Evolutionary conservation across 2,329 filamentous ascomycete species (phyloP).

Genomic region (Xylariaceae sp.): DNA sequence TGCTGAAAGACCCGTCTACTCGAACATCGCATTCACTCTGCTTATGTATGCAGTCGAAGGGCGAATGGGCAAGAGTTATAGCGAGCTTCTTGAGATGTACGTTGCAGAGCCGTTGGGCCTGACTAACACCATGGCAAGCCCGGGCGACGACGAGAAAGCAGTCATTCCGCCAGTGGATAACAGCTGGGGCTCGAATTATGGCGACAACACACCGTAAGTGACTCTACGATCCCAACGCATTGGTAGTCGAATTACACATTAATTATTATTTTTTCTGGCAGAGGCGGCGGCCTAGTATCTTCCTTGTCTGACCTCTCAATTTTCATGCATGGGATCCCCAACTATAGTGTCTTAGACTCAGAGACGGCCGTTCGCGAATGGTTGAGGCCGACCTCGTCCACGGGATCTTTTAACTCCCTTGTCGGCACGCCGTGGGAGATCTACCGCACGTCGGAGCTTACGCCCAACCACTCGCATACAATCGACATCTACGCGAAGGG

Average conservation of each 20-base stretch:
- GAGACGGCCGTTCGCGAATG: constrained; percentile 4
- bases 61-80: constrained; percentile 4
- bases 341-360: neutral
- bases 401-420: constrained; percentile 6
- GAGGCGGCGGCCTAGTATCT: constrained; percentile 13
- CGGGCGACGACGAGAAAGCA: constrained; percentile 6
- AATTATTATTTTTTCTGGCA: neutral
- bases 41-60: constrained; percentile 12
- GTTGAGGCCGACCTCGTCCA: constrained; percentile 10
- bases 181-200: constrained; percentile 11
- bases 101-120: neutral
- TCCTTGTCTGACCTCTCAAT: constrained; percentile 8
- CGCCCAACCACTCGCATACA: constrained; percentile 4
- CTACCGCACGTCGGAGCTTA: constrained; percentile 4
- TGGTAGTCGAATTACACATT: neutral
- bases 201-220: constrained; percentile 8
- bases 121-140: constrained; percentile 1
- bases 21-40: constrained; percentile 15
- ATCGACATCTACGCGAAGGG: constrained; percentile 16
- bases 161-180: constrained; percentile 11
- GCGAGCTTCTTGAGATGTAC: neutral
- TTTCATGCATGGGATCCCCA: constrained; percentile 8
- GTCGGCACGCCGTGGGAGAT: constrained; percentile 16
- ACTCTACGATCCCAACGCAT: neutral
- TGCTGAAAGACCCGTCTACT: constrained; percentile 9